Evolutionary conservation across 2,329 filamentous ascomycete genomes (phyloP), one percentile per base, ranked within the genome.

Genomic region (Cordyceps tenuipes): DNA sequence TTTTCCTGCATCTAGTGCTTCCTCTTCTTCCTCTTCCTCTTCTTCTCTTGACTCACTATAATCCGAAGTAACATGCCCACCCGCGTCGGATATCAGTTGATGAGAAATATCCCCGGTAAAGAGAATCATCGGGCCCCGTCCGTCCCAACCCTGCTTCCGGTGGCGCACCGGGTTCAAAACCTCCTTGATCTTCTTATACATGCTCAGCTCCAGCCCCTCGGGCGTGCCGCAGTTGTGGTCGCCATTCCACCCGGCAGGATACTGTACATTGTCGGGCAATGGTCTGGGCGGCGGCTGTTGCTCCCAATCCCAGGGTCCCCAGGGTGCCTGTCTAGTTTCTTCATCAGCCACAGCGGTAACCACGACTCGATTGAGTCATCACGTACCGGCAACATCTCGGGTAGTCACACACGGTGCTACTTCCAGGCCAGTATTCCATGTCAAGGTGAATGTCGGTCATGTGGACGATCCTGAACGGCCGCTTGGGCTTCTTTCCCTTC

Each of bases 391-490:
- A 86, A 69, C 83, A 86, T 54, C 84, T 82, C 2, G 80, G 80
- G 67, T 83, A 82, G 19, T 76, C 75, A 68, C 83, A 86, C 62
- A 82, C 74, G 21, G 78, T 75, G 65, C 75, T 83, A 4, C 79
- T 73, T 0, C 82, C 83, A 3, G 75, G 69, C 31, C 76, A 75
- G 66, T 86, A 86, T 15, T 76, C 72, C 8, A 76, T 77, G 63
- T 86, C 82, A 55, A 85, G 72, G 61, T 85, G 83, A 48, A 83
- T 82, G 63, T 86, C 83, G n/a, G 79, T 83, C 67, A 81, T 81
- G 65, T 86, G 83, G 23, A 84, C 79, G 3, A 86, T 73, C 64
- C 79, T 77, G 62, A 84, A 66, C 7, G 81, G 78, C 5, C 12
- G 34, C 9, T 12, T 10, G 8, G 5, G 5, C 34, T 36, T 36